Conservation (phyloP, 2,329 filamentous ascomycete genomes). For the Sarocladiaceae sp. region DNA sequence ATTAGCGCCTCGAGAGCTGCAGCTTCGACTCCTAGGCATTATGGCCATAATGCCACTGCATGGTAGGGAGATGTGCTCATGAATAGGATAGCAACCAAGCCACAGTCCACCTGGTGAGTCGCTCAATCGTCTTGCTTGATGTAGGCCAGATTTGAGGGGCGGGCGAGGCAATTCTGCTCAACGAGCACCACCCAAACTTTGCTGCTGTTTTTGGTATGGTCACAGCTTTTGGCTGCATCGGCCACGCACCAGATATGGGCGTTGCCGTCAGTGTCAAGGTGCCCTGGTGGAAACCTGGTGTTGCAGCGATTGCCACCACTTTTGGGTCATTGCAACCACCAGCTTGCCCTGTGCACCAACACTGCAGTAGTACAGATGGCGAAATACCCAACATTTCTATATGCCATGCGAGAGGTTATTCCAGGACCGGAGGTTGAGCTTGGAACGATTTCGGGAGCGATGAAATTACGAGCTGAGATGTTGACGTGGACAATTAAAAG, state of each 20-base stretch:
- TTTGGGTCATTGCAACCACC: slow-evolving; percentile 4
- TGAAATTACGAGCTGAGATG: neutral
- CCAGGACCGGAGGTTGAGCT: neutral
- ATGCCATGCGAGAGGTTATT: neutral
- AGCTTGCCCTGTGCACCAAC: neutral
- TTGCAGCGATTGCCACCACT: slow-evolving; percentile 4
- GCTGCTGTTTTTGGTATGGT: slow-evolving; percentile 2
- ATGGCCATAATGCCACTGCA: neutral
- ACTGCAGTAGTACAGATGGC: slow-evolving; percentile 5
- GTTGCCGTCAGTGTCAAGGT: neutral
- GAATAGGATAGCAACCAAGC: too few species aligned
- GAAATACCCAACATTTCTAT: slow-evolving; percentile 7
- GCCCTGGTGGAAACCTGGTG: neutral
- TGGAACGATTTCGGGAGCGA: too few species aligned
- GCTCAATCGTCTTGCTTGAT: too few species aligned
- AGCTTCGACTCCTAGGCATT: neutral
- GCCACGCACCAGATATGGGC: slow-evolving; percentile 6
- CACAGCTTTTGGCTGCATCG: slow-evolving; percentile 5
- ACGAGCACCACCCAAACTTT: slow-evolving; percentile 6
- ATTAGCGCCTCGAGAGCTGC: neutral
- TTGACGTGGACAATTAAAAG: neutral
- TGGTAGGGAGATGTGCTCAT: neutral
- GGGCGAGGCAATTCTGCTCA: too few species aligned
- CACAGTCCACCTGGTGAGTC: too few species aligned
- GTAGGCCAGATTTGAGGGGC: too few species aligned